These are phyloP conservation scores for Malassezia slooffiae DNA, from an alignment of 1,284 basidiomycete species.

Conservation along the genomic window DNA sequence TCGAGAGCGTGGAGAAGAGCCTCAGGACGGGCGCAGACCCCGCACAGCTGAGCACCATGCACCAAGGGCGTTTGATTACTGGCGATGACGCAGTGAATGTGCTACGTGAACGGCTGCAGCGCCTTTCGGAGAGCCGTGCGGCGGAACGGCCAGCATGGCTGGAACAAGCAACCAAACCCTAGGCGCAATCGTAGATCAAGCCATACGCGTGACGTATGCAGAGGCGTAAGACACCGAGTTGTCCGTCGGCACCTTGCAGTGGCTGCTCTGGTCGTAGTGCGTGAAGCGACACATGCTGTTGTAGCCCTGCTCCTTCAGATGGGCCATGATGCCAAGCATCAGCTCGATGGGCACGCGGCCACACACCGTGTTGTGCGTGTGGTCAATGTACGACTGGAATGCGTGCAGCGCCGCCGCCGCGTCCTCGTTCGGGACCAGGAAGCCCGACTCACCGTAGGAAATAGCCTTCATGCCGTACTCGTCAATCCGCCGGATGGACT, in stretches of 20 bases:
- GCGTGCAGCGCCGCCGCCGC: constrained; percentile 21
- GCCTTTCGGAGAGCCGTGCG: background rate
- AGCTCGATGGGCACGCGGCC: constrained; percentile 91
- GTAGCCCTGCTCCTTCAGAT: constrained; percentile 52
- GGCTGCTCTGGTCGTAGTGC: constrained; percentile 60
- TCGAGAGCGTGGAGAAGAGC: constrained; percentile 9
- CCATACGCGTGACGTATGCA: constrained; percentile 54
- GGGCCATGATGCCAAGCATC: constrained; percentile 63
- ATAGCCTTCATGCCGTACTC: constrained; percentile 66
- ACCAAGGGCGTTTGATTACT: constrained; percentile 4
- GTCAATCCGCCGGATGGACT: constrained; percentile 65
- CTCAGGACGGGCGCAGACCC: background rate
- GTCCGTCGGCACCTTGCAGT: constrained; percentile 59
- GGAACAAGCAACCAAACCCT: background rate
- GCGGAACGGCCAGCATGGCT: constrained; percentile 2
- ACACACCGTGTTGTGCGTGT: constrained; percentile 91
- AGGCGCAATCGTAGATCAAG: too few relatives aligned
- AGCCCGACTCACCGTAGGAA: constrained; percentile 48
- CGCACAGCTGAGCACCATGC: constrained; percentile 1
- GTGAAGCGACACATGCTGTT: constrained; percentile 27
- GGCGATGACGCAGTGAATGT: constrained; percentile 9
- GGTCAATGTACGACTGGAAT: constrained; percentile 58
- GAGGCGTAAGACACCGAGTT: constrained; percentile 93
- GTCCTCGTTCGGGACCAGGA: constrained; percentile 31
- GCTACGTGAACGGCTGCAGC: constrained; percentile 8